Conservation (phyloP, 2,329 filamentous ascomycete genomes). For the Aureobasidium melanogenum region DNA sequence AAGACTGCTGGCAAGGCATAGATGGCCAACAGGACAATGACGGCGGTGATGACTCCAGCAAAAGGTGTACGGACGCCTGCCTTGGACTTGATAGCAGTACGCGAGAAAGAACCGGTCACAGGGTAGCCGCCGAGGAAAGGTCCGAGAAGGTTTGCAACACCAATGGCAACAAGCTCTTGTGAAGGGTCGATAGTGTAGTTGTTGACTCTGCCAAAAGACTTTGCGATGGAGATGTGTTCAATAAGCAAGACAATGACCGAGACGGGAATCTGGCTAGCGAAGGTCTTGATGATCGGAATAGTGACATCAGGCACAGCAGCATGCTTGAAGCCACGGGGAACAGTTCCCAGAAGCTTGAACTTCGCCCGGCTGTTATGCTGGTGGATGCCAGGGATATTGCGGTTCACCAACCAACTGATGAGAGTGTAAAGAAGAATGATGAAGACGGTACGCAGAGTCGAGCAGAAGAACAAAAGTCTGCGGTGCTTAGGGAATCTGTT, state of each 20-base stretch:
- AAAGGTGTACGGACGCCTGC: slow-evolving; percentile 88
- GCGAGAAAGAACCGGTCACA: slow-evolving; percentile 88
- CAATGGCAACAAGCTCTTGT: slow-evolving; percentile 91
- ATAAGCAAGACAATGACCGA: slow-evolving; percentile 91
- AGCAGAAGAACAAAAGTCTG: slow-evolving; percentile 81
- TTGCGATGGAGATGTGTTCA: slow-evolving; percentile 94
- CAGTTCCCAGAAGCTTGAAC: slow-evolving; percentile 65
- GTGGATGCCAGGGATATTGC: slow-evolving; percentile 52
- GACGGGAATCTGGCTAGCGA: slow-evolving; percentile 67
- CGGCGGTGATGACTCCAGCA: slow-evolving; percentile 77
- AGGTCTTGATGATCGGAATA: slow-evolving; percentile 54
- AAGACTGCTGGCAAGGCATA: slow-evolving; percentile 84
- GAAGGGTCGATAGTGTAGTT: slow-evolving; percentile 95
- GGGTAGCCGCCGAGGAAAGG: slow-evolving; percentile 90
- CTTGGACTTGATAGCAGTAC: slow-evolving; percentile 95
- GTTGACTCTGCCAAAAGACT: slow-evolving; percentile 91
- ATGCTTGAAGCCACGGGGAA: slow-evolving; percentile 81
- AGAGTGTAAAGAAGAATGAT: slow-evolving; percentile 87
- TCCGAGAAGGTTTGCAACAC: slow-evolving; percentile 78
- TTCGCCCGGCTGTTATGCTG: slow-evolving; percentile 31
- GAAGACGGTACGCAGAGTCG: slow-evolving; percentile 81
- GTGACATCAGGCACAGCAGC: slow-evolving; percentile 65
- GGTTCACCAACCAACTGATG: slow-evolving; percentile 65
- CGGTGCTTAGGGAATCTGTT: slow-evolving; percentile 60
- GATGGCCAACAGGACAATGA: slow-evolving; percentile 79